A percentile compares a stretch with the other conserved stretches of the same genome.
These are phyloP conservation scores for Platanus orientalis DNA, from an alignment of 164 flowering plant genomes.

Conservation along the genomic window DNA sequence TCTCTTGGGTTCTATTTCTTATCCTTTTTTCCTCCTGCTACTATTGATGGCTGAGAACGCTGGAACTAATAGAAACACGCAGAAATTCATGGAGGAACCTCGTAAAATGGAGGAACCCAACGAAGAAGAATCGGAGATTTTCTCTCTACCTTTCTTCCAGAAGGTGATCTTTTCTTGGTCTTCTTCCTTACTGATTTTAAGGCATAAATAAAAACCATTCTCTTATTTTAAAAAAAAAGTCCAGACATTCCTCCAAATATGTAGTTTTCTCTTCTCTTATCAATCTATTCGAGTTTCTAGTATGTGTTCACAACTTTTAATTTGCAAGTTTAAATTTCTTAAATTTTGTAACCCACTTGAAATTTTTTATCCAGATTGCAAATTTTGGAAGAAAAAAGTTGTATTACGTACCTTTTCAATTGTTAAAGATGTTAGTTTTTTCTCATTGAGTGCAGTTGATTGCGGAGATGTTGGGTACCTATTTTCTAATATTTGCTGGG, in stretches of 20 bases:
- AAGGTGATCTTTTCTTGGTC: slow-evolving; percentile 25
- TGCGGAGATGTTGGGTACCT: slow-evolving; percentile 62
- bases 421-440: too few species aligned
- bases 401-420: too few species aligned
- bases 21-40: too few species aligned
- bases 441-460: slow-evolving; percentile 44
- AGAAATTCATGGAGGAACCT: slow-evolving; percentile 7
- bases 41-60: slow-evolving; percentile 26
- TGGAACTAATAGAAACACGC: slow-evolving; percentile 14
- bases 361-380: too few species aligned
- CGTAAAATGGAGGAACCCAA: neutral
- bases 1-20: neutral
- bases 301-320: neutral
- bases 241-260: too few species aligned
- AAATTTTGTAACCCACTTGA: too few species aligned
- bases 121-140: neutral
- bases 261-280: neutral
- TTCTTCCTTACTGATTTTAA: too few species aligned
- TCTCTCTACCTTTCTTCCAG: slow-evolving; percentile 39
- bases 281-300: neutral
- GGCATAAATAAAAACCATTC: too few species aligned
- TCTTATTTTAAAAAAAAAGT: too few species aligned
- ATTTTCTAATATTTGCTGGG: slow-evolving; percentile 57
- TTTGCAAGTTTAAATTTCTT: too few species aligned
- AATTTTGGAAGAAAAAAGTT: too few species aligned